Percentiles rank a stretch among this genome's conserved stretches.
Conservation (phyloP, 345 rosid genomes). For the Schrenkiella parvula region DNA sequence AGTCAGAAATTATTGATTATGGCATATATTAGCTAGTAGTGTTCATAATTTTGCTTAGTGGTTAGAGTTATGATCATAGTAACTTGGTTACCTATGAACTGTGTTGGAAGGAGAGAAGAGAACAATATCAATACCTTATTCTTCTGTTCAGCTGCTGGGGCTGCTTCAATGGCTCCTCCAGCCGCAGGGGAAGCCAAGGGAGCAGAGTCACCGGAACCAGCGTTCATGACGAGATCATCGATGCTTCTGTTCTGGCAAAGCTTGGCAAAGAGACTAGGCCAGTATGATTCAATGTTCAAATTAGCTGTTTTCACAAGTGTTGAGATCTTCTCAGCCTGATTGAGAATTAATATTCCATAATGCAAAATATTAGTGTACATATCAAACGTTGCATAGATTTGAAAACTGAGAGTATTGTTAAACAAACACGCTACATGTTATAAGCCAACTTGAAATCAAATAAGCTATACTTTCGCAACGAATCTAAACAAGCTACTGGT, state of each 20-base stretch:
- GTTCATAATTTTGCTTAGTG: not conserved
- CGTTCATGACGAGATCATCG: conserved; percentile 50
- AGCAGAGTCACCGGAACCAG: conserved; percentile 48
- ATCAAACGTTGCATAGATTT: not conserved
- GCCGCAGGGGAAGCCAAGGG: not conserved
- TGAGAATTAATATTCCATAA: too few species aligned
- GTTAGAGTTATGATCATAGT: not conserved
- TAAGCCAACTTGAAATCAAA: too few species aligned
- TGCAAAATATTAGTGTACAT: not conserved
- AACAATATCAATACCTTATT: conserved; percentile 23
- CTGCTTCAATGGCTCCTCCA: conserved; percentile 15
- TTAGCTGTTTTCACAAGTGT: conserved; percentile 43
- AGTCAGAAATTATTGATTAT: not conserved
- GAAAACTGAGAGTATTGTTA: too few species aligned
- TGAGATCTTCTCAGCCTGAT: conserved; percentile 63
- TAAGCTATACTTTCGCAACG: too few species aligned
- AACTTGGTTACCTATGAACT: not conserved
- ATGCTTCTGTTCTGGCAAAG: conserved; percentile 46
- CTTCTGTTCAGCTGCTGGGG: conserved; percentile 47
- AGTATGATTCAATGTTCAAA: not conserved
- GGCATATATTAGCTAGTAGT: not conserved
- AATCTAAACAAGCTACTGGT: not conserved
- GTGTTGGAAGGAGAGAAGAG: not conserved
- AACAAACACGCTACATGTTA: too few species aligned
- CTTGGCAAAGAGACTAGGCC: conserved; percentile 48